A percentile compares a stretch with the other conserved stretches of the same genome.
Conservation (phyloP, 768 basidiomycete genomes). For the Dioszegia hungarica region DNA sequence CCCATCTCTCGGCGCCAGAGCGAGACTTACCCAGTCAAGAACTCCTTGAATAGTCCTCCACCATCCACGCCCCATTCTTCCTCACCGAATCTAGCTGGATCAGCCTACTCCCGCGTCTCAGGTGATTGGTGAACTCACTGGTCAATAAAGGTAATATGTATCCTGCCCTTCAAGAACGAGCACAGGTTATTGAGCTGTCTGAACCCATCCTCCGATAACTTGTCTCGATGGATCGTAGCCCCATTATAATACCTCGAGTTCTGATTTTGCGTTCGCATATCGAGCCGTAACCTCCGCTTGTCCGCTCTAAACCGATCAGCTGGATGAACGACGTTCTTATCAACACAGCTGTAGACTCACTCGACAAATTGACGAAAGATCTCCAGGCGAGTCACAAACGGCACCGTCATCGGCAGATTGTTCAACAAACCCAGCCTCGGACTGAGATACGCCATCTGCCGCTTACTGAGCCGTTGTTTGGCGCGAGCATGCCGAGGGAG, state of each 20-base stretch:
- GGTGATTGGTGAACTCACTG: conserved; percentile 57
- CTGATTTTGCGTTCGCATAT: conserved; percentile 33
- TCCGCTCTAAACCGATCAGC: conserved; percentile 55
- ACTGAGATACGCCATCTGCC: conserved; percentile 68
- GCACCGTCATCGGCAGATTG: conserved; percentile 92
- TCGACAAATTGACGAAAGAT: conserved; percentile 79
- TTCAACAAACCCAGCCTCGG: conserved; percentile 86
- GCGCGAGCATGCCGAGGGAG: conserved; percentile 38
- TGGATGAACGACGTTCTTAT: neutral
- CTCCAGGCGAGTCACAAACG: conserved; percentile 82
- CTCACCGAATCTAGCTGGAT: conserved; percentile 36
- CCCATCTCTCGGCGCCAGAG: neutral
- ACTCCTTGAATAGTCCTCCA: conserved; percentile 96
- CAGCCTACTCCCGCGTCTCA: neutral
- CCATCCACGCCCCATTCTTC: conserved; percentile 80
- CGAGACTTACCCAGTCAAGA: conserved; percentile 62
- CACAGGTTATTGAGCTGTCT: conserved; percentile 64
- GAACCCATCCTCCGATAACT: conserved; percentile 86
- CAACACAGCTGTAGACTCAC: conserved; percentile 16
- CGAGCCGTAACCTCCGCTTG: conserved; percentile 40
- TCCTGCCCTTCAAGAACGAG: conserved; percentile 69
- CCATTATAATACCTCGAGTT: conserved; percentile 52
- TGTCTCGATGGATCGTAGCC: conserved; percentile 60
- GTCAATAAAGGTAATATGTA: conserved; percentile 89
- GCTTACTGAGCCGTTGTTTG: conserved; percentile 55